A percentile compares a stretch with the other conserved stretches of the same genome.
phyloP scores from a whole-genome alignment of 1,284 basidiomycete species.

The Ustilago curta region DNA sequence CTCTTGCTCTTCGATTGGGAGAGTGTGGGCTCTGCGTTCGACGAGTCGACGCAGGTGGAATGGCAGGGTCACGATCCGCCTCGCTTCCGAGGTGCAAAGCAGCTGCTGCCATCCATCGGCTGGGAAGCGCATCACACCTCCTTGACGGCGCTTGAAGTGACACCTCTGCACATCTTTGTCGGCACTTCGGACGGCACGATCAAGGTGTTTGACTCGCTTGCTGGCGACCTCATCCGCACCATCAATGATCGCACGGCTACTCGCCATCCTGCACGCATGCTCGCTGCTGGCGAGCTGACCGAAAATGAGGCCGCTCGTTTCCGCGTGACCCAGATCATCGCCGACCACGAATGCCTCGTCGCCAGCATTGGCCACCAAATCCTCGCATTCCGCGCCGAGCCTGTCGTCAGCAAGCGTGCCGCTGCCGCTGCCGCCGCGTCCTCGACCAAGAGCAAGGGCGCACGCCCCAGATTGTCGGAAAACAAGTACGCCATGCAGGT shows the following conservation, averaged over 20 bases:
- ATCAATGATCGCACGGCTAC: constrained; percentile 66
- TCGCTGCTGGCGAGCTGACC: constrained; percentile 72
- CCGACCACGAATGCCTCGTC: constrained; percentile 77
- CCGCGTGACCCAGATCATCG: constrained; percentile 76
- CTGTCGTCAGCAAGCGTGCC: constrained; percentile 63
- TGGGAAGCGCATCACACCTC: constrained; percentile 56
- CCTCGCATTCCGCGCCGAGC: constrained; percentile 78
- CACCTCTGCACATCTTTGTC: constrained; percentile 47
- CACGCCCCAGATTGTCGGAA: constrained; percentile 20
- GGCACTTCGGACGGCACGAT: constrained; percentile 74
- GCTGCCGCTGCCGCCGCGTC: constrained; percentile 23
- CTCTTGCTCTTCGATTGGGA: constrained; percentile 65
- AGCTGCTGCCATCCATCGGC: constrained; percentile 73
- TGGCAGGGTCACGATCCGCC: constrained; percentile 71
- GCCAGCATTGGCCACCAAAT: constrained; percentile 77
- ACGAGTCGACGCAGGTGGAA: constrained; percentile 34
- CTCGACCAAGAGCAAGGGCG: constrained; percentile 20
- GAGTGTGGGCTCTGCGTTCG: constrained; percentile 32
- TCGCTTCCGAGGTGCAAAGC: constrained; percentile 75
- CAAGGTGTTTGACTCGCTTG: constrained; percentile 78
- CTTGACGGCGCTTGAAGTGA: constrained; percentile 59
- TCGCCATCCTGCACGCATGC: constrained; percentile 74
- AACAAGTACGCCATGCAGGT: constrained; percentile 51
- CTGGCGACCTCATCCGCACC: constrained; percentile 69
- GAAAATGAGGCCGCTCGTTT: constrained; percentile 71